A percentile compares a stretch with the other conserved stretches of the same genome.
Evolutionary conservation across 129 eudicot species (phyloP).

Genomic region (Lactuca sativa): DNA sequence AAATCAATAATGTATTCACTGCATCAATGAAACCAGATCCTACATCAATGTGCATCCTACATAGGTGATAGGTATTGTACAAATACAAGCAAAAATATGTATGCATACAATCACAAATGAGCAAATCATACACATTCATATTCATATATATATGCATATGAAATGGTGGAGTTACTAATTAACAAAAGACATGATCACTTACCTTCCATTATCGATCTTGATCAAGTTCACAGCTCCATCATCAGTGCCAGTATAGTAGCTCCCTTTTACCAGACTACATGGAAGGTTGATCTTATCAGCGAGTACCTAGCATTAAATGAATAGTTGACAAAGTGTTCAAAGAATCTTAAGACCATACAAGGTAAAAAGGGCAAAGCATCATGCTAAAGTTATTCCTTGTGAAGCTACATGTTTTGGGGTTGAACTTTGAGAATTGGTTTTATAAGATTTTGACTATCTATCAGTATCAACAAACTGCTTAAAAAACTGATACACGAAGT

Average conservation of each 20-base stretch:
- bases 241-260: slow-evolving; percentile 92
- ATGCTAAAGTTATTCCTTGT: slow-evolving; percentile 2
- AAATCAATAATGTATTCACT: slow-evolving; percentile 88
- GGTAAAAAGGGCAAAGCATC: background rate
- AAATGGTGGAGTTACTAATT: background rate
- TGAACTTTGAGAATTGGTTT: background rate
- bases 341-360: background rate
- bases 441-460: background rate
- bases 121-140: slow-evolving; percentile 9
- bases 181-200: slow-evolving; percentile 23
- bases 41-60: slow-evolving; percentile 20
- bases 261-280: slow-evolving; percentile 92
- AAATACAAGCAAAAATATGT: slow-evolving; percentile 9
- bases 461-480: background rate
- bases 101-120: background rate
- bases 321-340: slow-evolving; percentile 16
- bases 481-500: background rate
- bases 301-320: slow-evolving; percentile 57
- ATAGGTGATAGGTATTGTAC: slow-evolving; percentile 1
- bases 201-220: slow-evolving; percentile 81
- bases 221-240: slow-evolving; percentile 94
- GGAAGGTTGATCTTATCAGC: slow-evolving; percentile 91
- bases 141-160: background rate
- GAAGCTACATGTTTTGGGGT: background rate
- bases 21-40: slow-evolving; percentile 44